Evolutionary conservation across 306 rosid species (phyloP), one percentile per base, ranked within the genome.

Genomic region (Sindora glabra): DNA sequence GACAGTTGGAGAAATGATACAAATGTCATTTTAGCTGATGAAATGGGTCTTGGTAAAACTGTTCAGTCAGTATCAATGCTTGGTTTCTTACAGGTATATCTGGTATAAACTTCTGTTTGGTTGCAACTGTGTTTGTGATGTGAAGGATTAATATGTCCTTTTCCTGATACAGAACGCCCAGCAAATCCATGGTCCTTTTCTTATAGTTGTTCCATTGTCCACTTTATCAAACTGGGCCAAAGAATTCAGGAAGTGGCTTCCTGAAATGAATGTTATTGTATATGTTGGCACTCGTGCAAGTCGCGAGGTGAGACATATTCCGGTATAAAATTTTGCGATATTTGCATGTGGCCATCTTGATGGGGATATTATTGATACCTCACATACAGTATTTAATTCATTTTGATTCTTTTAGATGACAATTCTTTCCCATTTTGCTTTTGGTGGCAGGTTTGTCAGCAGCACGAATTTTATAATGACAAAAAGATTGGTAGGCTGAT

Each of bases 1-100:
- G 65, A 76, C 79, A 94, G 99, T 62, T 94, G 99, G 99, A 89
- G 99, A 71, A 94, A 94, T 77, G 95, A 94, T 76, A 94, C 99
- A 48, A 94, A 89, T 79, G 97, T 94, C 67, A 94, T 94, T 73
- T 89, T 94, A 84, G 99, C 99, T 58, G 99, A 94, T 89, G 99
- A 94, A 79, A 94, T 94, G 99, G 99, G 99, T 65, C 99, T 94
- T 64, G 99, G 99, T 32, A 94, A 94, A 79, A 94, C 99, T 71
- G 95, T 94, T 60, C 99, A 94, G 72, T 89, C 97, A 36, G 99
- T 94, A 42, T 94, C 99, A 9, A 94, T 94, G 99, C 97, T 94
- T 71, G 99, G 99, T 42, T 94, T 94, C 81, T 81, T 94, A 63
- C 97, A 89, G 95, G 99, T 94, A 68, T 58, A 27, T n/a, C n/a